Conservation (phyloP, 2,329 filamentous ascomycete species). For the Paraphaeosphaeria minitans region DNA sequence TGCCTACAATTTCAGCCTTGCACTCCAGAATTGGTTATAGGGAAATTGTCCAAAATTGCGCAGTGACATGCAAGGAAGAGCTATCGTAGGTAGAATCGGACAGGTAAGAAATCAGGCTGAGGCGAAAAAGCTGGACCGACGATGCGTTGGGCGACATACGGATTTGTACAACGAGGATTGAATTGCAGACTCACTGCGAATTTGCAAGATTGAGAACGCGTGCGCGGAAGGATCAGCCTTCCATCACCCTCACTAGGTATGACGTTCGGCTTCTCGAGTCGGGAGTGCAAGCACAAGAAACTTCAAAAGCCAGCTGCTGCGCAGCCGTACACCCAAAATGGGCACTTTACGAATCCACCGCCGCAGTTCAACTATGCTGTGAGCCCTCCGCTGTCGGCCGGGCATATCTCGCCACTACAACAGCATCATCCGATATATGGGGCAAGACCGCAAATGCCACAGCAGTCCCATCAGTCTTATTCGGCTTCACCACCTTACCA, state of each 20-base stretch:
- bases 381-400: constrained; percentile 3
- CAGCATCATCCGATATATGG: constrained; percentile 28
- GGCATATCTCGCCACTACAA: not conserved
- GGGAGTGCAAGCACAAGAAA: constrained; percentile 31
- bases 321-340: constrained; percentile 16
- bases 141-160: not conserved
- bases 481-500: constrained; percentile 21
- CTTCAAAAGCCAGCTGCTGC: constrained; percentile 20
- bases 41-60: not conserved
- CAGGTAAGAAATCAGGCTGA: not conserved
- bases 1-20: not conserved
- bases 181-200: not conserved
- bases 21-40: not conserved
- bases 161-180: not conserved
- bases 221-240: not conserved
- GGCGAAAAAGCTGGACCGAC: not conserved
- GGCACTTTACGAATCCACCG: constrained; percentile 18
- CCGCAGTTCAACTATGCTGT: constrained; percentile 18
- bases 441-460: constrained; percentile 23
- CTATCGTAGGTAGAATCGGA: not conserved
- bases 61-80: not conserved
- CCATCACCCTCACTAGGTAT: constrained; percentile 16
- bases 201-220: not conserved
- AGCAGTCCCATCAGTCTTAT: constrained; percentile 21
- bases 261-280: constrained; percentile 20